Conservation (phyloP, 169 alveolate genomes). For the Besnoitia besnoiti region DNA sequence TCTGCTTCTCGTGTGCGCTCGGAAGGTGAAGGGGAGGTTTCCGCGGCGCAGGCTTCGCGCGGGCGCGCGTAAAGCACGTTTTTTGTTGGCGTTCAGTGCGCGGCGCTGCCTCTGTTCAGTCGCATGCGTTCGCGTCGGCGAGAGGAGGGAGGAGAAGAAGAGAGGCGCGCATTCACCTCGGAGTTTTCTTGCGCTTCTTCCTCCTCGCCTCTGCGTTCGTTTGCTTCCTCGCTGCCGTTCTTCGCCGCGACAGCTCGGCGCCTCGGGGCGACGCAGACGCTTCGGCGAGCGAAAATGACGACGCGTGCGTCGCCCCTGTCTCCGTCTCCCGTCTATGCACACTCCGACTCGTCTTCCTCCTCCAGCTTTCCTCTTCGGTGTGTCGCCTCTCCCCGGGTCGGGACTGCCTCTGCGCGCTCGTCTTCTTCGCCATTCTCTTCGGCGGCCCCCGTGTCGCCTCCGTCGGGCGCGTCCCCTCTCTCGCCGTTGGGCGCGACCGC, state of each 20-base stretch:
- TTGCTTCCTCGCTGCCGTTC: not conserved
- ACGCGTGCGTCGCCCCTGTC: not conserved
- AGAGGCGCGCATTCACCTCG: not conserved
- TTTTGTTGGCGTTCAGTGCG: no score
- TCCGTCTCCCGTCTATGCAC: not conserved
- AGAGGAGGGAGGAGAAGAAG: not conserved
- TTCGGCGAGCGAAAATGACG: not conserved
- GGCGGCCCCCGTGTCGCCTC: not conserved
- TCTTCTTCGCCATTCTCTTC: not conserved
- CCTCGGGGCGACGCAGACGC: no score
- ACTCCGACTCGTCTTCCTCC: not conserved
- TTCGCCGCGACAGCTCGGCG: not conserved
- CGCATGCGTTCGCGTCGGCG: conserved; percentile 17
- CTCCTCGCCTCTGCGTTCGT: not conserved
- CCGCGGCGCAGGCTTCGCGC: no score
- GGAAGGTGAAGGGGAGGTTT: no score
- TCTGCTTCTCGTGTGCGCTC: no score
- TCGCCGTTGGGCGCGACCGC: not conserved
- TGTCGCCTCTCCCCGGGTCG: not conserved
- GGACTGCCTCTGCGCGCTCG: not conserved
- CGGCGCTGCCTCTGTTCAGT: not conserved
- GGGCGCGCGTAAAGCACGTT: no score
- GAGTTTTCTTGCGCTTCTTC: not conserved
- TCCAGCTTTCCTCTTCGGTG: not conserved
- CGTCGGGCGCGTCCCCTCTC: not conserved